Evolutionary conservation across 1,284 basidiomycete species (phyloP), one percentile per base, ranked within the genome.

Genomic region (Cutaneotrichosporon mucoides): DNA sequence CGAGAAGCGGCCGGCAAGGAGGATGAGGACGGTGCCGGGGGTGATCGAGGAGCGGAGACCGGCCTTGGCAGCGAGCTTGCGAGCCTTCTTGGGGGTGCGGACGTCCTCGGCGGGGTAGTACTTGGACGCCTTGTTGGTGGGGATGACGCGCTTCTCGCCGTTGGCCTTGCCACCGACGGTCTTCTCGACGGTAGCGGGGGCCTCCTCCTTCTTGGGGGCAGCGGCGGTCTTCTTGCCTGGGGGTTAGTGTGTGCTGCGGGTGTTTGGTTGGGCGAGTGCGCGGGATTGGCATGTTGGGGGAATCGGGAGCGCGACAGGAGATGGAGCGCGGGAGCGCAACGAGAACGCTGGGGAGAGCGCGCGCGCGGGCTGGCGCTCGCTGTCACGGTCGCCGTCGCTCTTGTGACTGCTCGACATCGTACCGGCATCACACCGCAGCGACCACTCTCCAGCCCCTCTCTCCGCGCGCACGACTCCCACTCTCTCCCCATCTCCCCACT

Each of bases 21-120:
- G 84, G 80, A 99, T 98, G 69, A 99, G 84, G 76, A 99, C 85
- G 74, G 93, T 89, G 66, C 96, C 96, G 67, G 94, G 92, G 68
- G 88, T 89, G 83, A 99, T 96, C 74, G 88, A 86, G 62, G 85
- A 79, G 72, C 95, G 92, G 70, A 99, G 86, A 67, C 83, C 82
- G 67, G 92, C 79, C 71, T 76, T 78, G 66, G 71, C 88, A 70
- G 86, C 83, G 51, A 85, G 82, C 84, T 98, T 98, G 77, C 95
- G 89, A 79, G 85, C 89, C 81, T 88, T 88, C 85, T 95, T 96
- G 77, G 90, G 90, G 75, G 84, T 83, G 59, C 84, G 87, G 64
- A 94, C 88, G 78, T 98, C 95, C 80, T 99, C 95, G 66, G 92
- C 90, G 59, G 95, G 93, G 84, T 98, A 99, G 87, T 89, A 97